phyloP scores from a whole-genome alignment of 2,329 filamentous ascomycete species.

The Myrmaecium sp. region DNA sequence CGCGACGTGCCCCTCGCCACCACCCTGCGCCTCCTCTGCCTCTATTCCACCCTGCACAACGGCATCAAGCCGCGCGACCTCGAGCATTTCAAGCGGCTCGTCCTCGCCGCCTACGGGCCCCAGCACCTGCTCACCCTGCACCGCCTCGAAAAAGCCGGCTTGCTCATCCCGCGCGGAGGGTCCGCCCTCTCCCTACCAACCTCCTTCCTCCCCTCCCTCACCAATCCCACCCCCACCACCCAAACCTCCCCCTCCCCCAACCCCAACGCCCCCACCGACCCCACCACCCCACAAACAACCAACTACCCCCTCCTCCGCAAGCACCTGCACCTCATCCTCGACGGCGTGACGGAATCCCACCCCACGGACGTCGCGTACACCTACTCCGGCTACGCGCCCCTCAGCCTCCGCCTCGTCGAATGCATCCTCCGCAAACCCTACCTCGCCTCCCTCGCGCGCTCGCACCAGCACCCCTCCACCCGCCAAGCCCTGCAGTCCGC shows the following conservation, averaged over 20 bases:
- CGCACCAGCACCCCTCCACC: constrained; percentile 47
- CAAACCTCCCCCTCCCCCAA: constrained; percentile 14
- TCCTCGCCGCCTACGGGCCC: constrained; percentile 86
- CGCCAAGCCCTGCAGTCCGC: constrained; percentile 21
- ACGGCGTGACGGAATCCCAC: constrained; percentile 89
- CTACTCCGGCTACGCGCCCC: constrained; percentile 89
- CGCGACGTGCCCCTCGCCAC: constrained; percentile 67
- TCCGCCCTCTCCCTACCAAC: constrained; percentile 36
- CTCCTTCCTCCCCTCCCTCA: too few relatives aligned
- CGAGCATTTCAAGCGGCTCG: constrained; percentile 72
- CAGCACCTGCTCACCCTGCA: constrained; percentile 85
- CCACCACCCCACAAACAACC: constrained; percentile 31
- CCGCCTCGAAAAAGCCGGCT: constrained; percentile 73
- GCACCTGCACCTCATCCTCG: constrained; percentile 73
- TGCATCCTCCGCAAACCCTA: constrained; percentile 84
- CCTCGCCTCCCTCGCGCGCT: constrained; percentile 37
- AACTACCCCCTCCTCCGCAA: constrained; percentile 85
- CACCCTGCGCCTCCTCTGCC: constrained; percentile 69
- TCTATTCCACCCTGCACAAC: constrained; percentile 80
- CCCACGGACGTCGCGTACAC: constrained; percentile 95
- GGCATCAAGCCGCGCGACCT: constrained; percentile 79
- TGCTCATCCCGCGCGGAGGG: constrained; percentile 51
- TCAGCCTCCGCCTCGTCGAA: constrained; percentile 82
- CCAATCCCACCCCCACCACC: too few relatives aligned
- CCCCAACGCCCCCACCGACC: constrained; percentile 13